Conservation (phyloP, 352 stramenopile species). For the Aphanomyces euteiches region DNA sequence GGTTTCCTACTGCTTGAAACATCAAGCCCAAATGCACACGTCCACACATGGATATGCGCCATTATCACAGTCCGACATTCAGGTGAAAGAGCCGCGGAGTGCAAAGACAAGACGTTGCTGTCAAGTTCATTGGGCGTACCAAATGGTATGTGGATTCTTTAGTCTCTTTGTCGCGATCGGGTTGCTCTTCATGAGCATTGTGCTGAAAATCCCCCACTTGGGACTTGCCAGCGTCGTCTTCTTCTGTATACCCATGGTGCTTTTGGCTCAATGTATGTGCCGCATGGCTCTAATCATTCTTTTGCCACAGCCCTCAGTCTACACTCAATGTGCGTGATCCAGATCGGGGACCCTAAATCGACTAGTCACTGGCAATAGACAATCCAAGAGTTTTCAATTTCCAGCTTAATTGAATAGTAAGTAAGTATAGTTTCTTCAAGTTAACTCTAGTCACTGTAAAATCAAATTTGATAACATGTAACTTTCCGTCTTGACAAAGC, state of each 20-base stretch:
- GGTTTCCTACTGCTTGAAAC: slow-evolving; percentile 28
- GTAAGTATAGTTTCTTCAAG: too few relatives aligned
- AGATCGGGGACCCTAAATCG: too few relatives aligned
- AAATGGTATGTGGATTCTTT: slow-evolving; percentile 6
- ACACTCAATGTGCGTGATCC: too few relatives aligned
- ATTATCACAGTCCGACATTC: slow-evolving; percentile 5
- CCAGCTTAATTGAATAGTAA: neutral
- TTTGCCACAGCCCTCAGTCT: neutral
- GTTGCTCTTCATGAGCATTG: slow-evolving; percentile 6
- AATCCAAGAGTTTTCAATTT: neutral
- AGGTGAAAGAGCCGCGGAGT: neutral
- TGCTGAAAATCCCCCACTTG: slow-evolving; percentile 7
- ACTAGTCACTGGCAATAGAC: too few relatives aligned
- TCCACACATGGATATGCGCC: slow-evolving; percentile 22
- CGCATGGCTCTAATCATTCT: slow-evolving; percentile 18
- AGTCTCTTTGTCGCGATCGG: slow-evolving; percentile 19
- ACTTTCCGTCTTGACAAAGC: neutral
- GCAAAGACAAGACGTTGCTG: neutral
- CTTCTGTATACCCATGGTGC: slow-evolving; percentile 22
- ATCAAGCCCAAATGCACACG: neutral
- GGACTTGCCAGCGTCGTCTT: slow-evolving; percentile 17
- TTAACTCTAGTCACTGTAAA: neutral
- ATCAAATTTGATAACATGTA: neutral
- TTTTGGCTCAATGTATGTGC: slow-evolving; percentile 17
- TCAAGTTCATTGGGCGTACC: slow-evolving; percentile 23